These are phyloP conservation scores for Russula emetica DNA, from an alignment of 768 basidiomycete genomes.

Conservation along the genomic window DNA sequence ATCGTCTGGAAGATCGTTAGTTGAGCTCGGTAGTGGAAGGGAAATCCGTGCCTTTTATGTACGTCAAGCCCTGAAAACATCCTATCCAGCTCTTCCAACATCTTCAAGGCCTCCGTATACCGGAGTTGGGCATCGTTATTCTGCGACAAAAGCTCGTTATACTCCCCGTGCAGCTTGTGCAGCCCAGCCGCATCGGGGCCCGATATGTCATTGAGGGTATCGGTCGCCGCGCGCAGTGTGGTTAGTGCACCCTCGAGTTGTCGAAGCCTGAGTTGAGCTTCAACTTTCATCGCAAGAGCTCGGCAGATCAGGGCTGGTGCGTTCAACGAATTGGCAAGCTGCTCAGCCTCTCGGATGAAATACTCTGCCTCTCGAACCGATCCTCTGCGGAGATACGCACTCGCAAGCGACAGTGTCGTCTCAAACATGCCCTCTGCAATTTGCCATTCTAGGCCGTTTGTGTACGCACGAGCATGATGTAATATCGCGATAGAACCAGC, in stretches of 20 bases:
- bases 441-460: constrained; percentile 68
- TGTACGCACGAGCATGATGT: constrained; percentile 33
- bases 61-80: constrained; percentile 52
- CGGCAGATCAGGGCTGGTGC: constrained; percentile 61
- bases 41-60: constrained; percentile 41
- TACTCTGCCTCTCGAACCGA: constrained; percentile 83
- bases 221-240: constrained; percentile 49
- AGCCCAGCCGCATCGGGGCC: constrained; percentile 59
- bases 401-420: constrained; percentile 59
- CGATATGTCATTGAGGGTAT: constrained; percentile 43
- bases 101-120: constrained; percentile 52
- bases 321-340: constrained; percentile 64
- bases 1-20: constrained; percentile 20
- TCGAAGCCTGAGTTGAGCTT: constrained; percentile 64
- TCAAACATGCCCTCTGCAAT: constrained; percentile 66
- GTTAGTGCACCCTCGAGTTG: constrained; percentile 53
- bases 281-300: constrained; percentile 62
- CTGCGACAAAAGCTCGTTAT: constrained; percentile 41
- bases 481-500: constrained; percentile 24
- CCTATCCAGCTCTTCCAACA: constrained; percentile 60
- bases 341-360: constrained; percentile 73
- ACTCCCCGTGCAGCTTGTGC: constrained; percentile 52
- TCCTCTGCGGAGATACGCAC: constrained; percentile 66
- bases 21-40: constrained; percentile 1
- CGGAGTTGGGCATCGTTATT: constrained; percentile 47